Evolutionary conservation across 495 filamentous ascomycete genomes (phyloP), one percentile per base, ranked within the genome.

Genomic region (Penicillium salamii): DNA sequence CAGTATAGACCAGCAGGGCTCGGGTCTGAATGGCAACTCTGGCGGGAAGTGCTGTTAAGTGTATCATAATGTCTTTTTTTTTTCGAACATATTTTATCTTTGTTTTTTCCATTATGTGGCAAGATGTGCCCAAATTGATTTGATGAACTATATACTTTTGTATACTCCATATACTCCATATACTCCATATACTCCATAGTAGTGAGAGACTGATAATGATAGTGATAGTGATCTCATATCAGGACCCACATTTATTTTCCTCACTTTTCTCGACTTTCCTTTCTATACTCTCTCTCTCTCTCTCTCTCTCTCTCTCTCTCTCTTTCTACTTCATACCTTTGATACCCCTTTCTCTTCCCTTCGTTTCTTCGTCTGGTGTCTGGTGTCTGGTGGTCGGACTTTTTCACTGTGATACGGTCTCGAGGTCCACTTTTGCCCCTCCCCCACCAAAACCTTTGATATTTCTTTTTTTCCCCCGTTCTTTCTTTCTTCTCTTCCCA

Each of bases 1-100:
- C 43, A 87, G 80, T 63, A 88, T 91, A 57, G 82, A 84, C 42
- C 86, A 79, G 57, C 67, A 78, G 70, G 70, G 76, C 67, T 76
- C 78, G 55, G 79, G 80, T 32, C 71, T 77, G 57, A 79, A 76
- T 45, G 81, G 73, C 32, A 78, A 77, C 17, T 65, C 81, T 49
- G 79, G 85, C 24, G 83, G 86, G 54, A 96, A 95, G 74, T 97
- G 92, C 75, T 97, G 92, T 68, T 97, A 84, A 72, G 34, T 63
- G 51, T 58, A 59, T 48, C 53, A 55, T 46, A 31, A 62, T 20
- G 26, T 42, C 40, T 47, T 37, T 43, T 60, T 41, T 38, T 46
- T 28, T 29, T 39, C 37, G 18, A 23, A 21, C 19, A 38, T 42
- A 24, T 57, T 20, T 31, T 46, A 29, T 36, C 17, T 52, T 24